phyloP scores from a whole-genome alignment of 2,329 filamentous ascomycete species.

The Curvularia sp. region DNA sequence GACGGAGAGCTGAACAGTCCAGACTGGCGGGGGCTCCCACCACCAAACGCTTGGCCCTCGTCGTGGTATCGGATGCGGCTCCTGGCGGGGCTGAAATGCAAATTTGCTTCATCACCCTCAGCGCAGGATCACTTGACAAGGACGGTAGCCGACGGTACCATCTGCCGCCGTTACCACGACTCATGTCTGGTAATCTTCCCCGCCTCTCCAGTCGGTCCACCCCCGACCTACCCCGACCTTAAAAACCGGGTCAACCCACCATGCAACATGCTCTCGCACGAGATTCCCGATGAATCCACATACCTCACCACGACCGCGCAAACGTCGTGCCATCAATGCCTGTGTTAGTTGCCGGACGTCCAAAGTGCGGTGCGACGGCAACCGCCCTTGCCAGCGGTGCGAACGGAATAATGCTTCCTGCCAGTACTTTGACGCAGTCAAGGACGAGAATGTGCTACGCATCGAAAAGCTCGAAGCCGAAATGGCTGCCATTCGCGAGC shows the following conservation, averaged over 20 bases:
- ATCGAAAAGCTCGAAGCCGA: constrained; percentile 41
- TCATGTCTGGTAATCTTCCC: constrained; percentile 8
- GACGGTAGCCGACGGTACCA: constrained; percentile 1
- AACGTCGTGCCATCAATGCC: constrained; percentile 45
- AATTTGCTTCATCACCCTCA: background rate
- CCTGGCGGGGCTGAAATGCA: constrained; percentile 1
- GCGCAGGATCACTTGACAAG: background rate
- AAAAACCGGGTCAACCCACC: constrained; percentile 14
- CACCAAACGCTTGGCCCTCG: background rate
- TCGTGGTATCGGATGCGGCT: background rate
- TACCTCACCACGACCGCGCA: constrained; percentile 31
- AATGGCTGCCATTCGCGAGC: constrained; percentile 25
- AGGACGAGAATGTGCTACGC: constrained; percentile 33
- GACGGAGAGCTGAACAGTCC: background rate
- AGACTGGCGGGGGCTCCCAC: background rate
- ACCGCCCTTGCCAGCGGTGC: constrained; percentile 42
- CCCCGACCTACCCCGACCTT: constrained; percentile 8
- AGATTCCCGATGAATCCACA: constrained; percentile 26
- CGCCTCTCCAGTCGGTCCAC: constrained; percentile 13
- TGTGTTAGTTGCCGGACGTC: constrained; percentile 41
- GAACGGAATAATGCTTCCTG: constrained; percentile 33
- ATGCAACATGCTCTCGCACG: constrained; percentile 15
- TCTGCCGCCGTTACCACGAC: constrained; percentile 10
- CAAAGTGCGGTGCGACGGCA: constrained; percentile 45
- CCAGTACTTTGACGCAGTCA: constrained; percentile 35